These are phyloP conservation scores for Cyclotella baltica DNA, from an alignment of 108 stramenopile genomes.

Conservation along the genomic window DNA sequence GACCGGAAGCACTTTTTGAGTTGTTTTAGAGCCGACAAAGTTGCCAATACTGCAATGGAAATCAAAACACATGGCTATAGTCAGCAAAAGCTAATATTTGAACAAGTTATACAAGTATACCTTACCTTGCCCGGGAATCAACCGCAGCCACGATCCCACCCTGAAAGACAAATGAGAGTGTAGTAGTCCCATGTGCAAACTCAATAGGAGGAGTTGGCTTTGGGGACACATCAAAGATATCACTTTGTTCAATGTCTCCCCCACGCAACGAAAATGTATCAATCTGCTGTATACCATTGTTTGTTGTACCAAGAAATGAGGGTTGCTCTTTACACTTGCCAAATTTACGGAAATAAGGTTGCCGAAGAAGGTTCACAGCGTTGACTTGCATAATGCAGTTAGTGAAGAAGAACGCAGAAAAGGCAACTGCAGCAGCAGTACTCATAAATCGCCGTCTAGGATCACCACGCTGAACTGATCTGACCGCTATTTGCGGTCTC, in stretches of 20 bases:
- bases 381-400: conserved; percentile 2
- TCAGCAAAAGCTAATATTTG: background rate
- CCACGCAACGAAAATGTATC: conserved; percentile 32
- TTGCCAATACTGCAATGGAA: conserved; percentile 69
- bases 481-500: background rate
- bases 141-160: conserved; percentile 88
- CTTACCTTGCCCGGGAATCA: conserved; percentile 74
- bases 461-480: conserved; percentile 10
- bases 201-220: conserved; percentile 72
- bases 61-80: background rate
- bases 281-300: background rate
- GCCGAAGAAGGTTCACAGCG: background rate
- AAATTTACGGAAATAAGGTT: background rate
- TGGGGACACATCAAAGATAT: conserved; percentile 22
- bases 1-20: conserved; percentile 87
- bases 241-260: conserved; percentile 37
- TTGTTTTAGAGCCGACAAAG: conserved; percentile 89
- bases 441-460: conserved; percentile 24
- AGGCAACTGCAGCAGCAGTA: conserved; percentile 21
- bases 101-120: background rate
- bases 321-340: background rate
- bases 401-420: conserved; percentile 21
- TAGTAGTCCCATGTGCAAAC: conserved; percentile 90
- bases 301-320: background rate
- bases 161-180: conserved; percentile 85